These are phyloP conservation scores for Corinectria fuckeliana DNA, from an alignment of 2,329 filamentous ascomycete species.

Conservation along the genomic window DNA sequence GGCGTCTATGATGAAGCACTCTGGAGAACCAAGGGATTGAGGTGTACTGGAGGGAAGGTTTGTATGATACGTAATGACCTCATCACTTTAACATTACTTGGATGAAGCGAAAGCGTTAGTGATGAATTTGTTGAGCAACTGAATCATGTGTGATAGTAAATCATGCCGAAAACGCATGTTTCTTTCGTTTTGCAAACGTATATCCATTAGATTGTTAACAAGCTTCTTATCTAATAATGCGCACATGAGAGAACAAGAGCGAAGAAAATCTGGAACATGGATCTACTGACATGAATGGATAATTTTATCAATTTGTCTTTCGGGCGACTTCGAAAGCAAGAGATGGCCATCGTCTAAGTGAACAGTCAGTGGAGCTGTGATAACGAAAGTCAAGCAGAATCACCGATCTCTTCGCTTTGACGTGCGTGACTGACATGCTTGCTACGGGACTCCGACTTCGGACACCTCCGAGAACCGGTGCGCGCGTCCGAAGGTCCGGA, in stretches of 20 bases:
- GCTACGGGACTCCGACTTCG: neutral
- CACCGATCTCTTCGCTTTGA: neutral
- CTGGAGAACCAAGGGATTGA: conserved; percentile 31
- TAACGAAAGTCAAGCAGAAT: neutral
- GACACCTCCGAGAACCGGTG: conserved; percentile 8
- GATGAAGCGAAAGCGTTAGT: neutral
- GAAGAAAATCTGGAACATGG: neutral
- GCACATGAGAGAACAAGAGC: no score
- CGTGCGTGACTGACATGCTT: neutral
- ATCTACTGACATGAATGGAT: no score
- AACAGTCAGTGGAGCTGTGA: neutral
- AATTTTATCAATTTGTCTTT: neutral
- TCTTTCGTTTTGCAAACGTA: neutral
- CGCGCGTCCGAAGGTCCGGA: neutral
- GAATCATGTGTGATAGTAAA: neutral
- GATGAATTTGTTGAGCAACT: neutral
- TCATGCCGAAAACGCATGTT: neutral
- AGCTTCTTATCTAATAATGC: neutral
- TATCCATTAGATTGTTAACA: neutral
- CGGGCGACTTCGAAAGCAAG: no score
- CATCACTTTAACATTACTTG: neutral
- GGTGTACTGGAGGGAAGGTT: neutral
- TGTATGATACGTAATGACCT: neutral
- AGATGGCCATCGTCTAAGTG: neutral
- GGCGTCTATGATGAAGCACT: conserved; percentile 37